Conservation (phyloP, 495 filamentous ascomycete genomes). For the Neurospora terricola region DNA sequence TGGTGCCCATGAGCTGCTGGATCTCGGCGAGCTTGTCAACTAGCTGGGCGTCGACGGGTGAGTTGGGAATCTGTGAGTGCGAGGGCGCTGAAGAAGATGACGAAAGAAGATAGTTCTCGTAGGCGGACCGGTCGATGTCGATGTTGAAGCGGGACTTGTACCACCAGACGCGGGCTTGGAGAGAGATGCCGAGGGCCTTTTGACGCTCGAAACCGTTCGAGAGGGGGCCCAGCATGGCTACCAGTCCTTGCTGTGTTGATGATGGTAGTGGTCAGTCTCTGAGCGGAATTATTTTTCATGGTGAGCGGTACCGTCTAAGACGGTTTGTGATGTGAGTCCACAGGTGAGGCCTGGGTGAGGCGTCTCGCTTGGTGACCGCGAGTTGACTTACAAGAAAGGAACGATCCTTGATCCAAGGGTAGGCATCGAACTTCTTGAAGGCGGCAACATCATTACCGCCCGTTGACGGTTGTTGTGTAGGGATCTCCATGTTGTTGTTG, state of each 20-base stretch:
- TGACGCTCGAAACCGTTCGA: constrained; percentile 12
- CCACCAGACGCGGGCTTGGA: constrained; percentile 35
- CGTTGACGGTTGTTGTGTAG: background rate
- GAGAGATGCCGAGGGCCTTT: constrained; percentile 22
- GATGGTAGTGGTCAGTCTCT: background rate
- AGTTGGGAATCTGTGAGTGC: background rate
- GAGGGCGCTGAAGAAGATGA: constrained; percentile 2
- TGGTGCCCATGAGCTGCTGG: constrained; percentile 12
- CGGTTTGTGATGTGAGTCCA: constrained; percentile 15
- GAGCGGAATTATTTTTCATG: background rate
- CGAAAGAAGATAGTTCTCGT: constrained; percentile 18
- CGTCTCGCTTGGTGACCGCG: background rate
- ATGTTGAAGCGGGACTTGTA: constrained; percentile 29
- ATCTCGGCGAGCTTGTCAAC: constrained; percentile 18
- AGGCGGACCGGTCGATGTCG: constrained; percentile 25
- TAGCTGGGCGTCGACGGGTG: constrained; percentile 12
- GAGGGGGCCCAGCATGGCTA: constrained; percentile 19
- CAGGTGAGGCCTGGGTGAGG: constrained; percentile 14
- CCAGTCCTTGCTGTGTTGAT: constrained; percentile 14
- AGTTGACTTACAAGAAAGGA: background rate
- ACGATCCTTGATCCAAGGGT: constrained; percentile 15
- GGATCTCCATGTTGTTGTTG: background rate
- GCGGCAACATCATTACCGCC: background rate
- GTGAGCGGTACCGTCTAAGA: background rate
- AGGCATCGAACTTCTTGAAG: constrained; percentile 13